Conservation (phyloP, 345 rosid species). For the Sonneratia alba region DNA sequence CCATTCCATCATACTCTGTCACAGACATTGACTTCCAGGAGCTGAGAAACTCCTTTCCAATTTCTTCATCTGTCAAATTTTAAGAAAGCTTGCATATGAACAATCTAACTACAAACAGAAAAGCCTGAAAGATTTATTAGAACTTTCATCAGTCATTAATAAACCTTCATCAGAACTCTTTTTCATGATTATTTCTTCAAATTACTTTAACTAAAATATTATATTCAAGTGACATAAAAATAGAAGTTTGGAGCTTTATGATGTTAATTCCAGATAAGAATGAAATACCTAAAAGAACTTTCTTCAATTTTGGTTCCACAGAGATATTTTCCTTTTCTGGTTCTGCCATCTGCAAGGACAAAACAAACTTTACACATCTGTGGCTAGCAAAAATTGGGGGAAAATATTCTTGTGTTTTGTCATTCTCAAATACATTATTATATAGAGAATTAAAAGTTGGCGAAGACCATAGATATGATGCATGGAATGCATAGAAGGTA, state of each 20-base stretch:
- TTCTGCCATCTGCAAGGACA: conserved; percentile 29
- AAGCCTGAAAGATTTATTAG: not conserved
- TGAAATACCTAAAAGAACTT: conserved; percentile 33
- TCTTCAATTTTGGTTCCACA: conserved; percentile 27
- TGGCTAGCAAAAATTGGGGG: not conserved
- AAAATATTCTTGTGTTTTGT: not conserved
- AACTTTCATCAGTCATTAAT: not conserved
- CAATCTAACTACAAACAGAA: not conserved
- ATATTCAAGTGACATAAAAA: not conserved
- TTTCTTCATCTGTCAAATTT: conserved; percentile 47
- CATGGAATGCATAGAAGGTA: not conserved
- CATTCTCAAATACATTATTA: not conserved
- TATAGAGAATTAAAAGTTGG: not conserved
- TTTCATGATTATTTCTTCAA: not conserved
- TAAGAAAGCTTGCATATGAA: no score
- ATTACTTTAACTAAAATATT: not conserved
- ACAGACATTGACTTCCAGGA: conserved; percentile 54
- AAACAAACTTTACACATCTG: not conserved
- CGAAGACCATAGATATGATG: not conserved
- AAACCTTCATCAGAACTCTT: not conserved
- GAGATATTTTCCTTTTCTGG: conserved; percentile 24
- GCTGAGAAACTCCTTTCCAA: conserved; percentile 62
- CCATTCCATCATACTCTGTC: conserved; percentile 51
- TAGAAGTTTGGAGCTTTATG: not conserved
- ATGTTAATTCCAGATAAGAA: not conserved